Evolutionary conservation across 2,329 filamentous ascomycete species (phyloP), one percentile per base, ranked within the genome.

Genomic region (Aspergillus proliferans): DNA sequence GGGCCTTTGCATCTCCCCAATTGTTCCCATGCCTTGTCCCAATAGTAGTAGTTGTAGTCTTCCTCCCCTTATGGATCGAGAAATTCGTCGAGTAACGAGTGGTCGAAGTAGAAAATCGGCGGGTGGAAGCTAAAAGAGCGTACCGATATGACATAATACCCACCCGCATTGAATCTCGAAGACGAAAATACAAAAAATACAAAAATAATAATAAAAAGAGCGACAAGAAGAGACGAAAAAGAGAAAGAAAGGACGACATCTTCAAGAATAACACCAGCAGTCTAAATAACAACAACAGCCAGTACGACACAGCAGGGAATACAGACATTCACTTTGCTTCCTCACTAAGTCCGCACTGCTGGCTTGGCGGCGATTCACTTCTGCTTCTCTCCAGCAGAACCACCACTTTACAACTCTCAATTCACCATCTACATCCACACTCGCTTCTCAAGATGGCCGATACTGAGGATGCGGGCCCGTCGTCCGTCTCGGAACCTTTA

Each of bases 401-500:
- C 15, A 36, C 14, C n/a, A 36, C 4, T 30, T 30, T 4, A 36
- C 34, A 36, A 6, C 34, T 10, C 15, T 8, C 38, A 21, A 12
- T 40, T 19, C 10, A 12, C 18, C 19, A 19, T 40, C 9, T 21
- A 40, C 38, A 4, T 19, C 10, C 5, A 40, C 18, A 19, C 10
- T 40, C 38, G 18, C 10, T 21, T 40, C 38, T 19, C 52, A 52
- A 56, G 52, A 96, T 96, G 91, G 87, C 91, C 61, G 91, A 95
- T 71, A 80, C 78, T 55, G 88, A 87, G 66, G 87, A 90, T 66
- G 83, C 85, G 58, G 77, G 81, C 50, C 69, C 77, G 46, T 77
- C 79, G 59, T 80, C 87, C 49, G 87, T 90, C 49, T 85, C 91
- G 47, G 92, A 98, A 76, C 92, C 94, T 48, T 86, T 98, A 65